A percentile compares a stretch with the other conserved stretches of the same genome.
Evolutionary conservation across 106 monocot species (phyloP).

Genomic region (Apostasia shenzhenica): DNA sequence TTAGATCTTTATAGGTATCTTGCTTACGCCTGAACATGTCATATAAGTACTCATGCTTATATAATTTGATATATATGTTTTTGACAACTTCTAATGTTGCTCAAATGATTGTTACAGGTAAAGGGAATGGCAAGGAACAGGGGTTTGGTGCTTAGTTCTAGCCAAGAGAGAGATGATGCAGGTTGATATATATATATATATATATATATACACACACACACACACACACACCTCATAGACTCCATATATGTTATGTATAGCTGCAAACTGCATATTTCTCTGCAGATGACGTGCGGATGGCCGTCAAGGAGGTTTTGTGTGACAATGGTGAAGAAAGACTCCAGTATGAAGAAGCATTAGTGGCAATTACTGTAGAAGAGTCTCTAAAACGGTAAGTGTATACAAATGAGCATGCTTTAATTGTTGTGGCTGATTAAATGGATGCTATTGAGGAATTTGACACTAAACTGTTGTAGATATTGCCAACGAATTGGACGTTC

Average conservation of each 20-base stretch:
- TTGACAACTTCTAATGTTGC: background rate
- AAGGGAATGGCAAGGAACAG: constrained; percentile 77
- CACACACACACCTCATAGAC: background rate
- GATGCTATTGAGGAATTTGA: background rate
- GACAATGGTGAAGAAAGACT: constrained; percentile 45
- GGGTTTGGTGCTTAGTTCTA: constrained; percentile 31
- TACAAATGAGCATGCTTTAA: background rate
- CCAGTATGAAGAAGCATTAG: constrained; percentile 79
- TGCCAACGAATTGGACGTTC: constrained; percentile 77
- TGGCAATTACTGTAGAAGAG: constrained; percentile 86
- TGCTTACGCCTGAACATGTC: no score
- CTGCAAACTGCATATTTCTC: background rate
- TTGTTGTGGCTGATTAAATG: background rate
- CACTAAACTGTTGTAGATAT: constrained; percentile 41
- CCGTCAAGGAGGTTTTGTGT: constrained; percentile 88
- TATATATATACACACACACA: background rate
- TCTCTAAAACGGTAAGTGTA: constrained; percentile 52
- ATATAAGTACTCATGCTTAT: no score
- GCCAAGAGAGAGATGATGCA: constrained; percentile 60
- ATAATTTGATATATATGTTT: no score
- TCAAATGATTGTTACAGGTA: constrained; percentile 21
- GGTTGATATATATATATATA: constrained; percentile 15
- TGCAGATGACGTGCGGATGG: constrained; percentile 87
- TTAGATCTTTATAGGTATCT: no score
- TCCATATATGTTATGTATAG: background rate